A percentile compares a stretch with the other conserved stretches of the same genome.
phyloP scores from a whole-genome alignment of 1,284 basidiomycete genomes.

The Naganishia sp. region DNA sequence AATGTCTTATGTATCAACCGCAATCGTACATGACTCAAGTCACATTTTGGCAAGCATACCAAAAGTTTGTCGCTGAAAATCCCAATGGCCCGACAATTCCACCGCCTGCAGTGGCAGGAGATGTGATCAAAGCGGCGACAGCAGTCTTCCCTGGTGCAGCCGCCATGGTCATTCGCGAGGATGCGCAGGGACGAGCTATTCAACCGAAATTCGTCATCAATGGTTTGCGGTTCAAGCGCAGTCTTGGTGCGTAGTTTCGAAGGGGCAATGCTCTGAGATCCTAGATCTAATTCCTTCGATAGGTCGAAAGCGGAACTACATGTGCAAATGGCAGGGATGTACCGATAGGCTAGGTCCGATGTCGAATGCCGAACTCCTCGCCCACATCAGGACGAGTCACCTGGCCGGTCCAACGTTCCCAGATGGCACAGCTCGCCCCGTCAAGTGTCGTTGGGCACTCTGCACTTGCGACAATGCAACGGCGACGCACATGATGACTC shows the following conservation, averaged over 20 bases:
- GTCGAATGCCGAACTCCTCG: conserved; percentile 24
- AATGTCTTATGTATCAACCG: conserved; percentile 30
- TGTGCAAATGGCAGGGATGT: conserved; percentile 34
- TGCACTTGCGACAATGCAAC: conserved; percentile 18
- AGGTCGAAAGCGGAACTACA: conserved; percentile 29
- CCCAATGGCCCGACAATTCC: conserved; percentile 19
- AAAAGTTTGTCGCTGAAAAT: conserved; percentile 13
- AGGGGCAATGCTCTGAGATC: neutral
- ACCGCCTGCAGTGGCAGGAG: conserved; percentile 21
- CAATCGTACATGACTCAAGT: conserved; percentile 34
- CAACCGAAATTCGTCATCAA: conserved; percentile 30
- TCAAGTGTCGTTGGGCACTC: conserved; percentile 22
- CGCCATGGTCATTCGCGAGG: conserved; percentile 33
- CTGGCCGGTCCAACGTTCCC: conserved; percentile 1
- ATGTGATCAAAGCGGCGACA: conserved; percentile 32
- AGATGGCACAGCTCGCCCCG: neutral
- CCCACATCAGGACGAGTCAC: conserved; percentile 25
- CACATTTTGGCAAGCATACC: conserved; percentile 35
- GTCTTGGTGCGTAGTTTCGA: conserved; percentile 19
- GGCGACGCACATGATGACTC: conserved; percentile 27
- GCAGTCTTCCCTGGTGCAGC: conserved; percentile 29
- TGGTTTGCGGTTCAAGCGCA: conserved; percentile 33
- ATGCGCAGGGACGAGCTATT: conserved; percentile 27
- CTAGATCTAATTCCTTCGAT: neutral
- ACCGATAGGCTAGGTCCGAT: conserved; percentile 13